Percentiles rank a stretch among this genome's conserved stretches.
Evolutionary conservation across 2,329 filamentous ascomycete genomes (phyloP).

Genomic region (Epichloe gansuensis): DNA sequence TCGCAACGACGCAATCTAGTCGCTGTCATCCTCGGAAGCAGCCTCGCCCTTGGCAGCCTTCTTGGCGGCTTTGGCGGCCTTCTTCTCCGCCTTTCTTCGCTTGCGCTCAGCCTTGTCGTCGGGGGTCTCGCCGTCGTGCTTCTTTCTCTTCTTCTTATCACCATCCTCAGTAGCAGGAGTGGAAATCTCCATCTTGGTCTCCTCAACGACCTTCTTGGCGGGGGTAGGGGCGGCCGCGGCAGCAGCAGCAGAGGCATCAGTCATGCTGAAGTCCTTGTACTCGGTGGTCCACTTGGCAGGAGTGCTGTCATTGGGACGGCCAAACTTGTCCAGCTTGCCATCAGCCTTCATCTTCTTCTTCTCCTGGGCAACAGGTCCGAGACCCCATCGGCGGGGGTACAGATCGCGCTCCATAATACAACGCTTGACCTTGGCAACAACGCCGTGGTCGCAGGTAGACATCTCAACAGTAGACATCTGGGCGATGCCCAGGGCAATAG

Average conservation of each 20-base stretch:
- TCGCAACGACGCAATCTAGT: constrained; percentile 1
- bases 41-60: constrained; percentile 40
- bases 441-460: constrained; percentile 91
- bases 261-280: constrained; percentile 79
- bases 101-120: constrained; percentile 55
- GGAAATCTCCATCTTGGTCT: constrained; percentile 24
- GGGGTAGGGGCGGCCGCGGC: constrained; percentile 13
- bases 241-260: constrained; percentile 32
- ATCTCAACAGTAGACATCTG: constrained; percentile 98
- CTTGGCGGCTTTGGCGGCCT: constrained; percentile 44
- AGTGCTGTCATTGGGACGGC: constrained; percentile 81
- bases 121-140: constrained; percentile 64
- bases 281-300: constrained; percentile 84
- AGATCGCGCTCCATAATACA: constrained; percentile 99
- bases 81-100: constrained; percentile 48
- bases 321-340: constrained; percentile 97
- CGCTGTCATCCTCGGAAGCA: constrained; percentile 32
- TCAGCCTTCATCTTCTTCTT: constrained; percentile 99
- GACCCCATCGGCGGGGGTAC: constrained; percentile 92
- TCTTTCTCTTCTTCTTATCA: constrained; percentile 61
- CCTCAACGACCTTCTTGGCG: constrained; percentile 22
- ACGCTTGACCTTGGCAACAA: constrained; percentile 97
- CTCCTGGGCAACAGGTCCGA: constrained; percentile 83
- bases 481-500: constrained; percentile 89
- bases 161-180: constrained; percentile 36